phyloP scores from a whole-genome alignment of 352 stramenopile genomes.

The Phytophthora syringae region DNA sequence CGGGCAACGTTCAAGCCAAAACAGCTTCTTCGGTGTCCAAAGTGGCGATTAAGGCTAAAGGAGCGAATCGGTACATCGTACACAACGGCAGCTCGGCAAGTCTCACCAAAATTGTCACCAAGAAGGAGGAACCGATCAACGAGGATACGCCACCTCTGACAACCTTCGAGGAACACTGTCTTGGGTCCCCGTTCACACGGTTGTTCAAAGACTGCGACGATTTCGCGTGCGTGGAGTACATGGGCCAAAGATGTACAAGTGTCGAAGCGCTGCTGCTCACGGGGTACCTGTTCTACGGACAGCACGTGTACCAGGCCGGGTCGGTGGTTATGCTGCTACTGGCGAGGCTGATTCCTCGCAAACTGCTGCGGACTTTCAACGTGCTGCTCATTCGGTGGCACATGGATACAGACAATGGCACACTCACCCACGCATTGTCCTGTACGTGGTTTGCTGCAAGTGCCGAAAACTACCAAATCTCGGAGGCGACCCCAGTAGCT shows the following conservation, averaged over 20 bases:
- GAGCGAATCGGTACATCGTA: constrained; percentile 18
- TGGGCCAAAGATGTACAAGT: constrained; percentile 24
- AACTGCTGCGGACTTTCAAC: constrained; percentile 31
- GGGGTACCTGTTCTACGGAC: constrained; percentile 25
- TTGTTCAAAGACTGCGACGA: constrained; percentile 33
- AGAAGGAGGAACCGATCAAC: not conserved
- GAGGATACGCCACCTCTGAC: constrained; percentile 3
- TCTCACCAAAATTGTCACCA: not conserved
- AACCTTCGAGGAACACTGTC: constrained; percentile 25
- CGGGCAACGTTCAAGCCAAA: not conserved
- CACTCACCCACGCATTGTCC: constrained; percentile 13
- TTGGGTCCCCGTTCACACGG: constrained; percentile 18
- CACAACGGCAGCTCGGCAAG: constrained; percentile 12
- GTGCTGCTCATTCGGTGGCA: constrained; percentile 23
- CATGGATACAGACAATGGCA: constrained; percentile 14
- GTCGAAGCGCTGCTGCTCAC: constrained; percentile 26
- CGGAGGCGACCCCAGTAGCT: constrained; percentile 19
- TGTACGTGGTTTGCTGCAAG: constrained; percentile 31
- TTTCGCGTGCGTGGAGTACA: constrained; percentile 23
- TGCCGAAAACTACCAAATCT: constrained; percentile 23
- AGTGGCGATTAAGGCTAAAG: constrained; percentile 22
- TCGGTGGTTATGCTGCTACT: constrained; percentile 26
- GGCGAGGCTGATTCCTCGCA: constrained; percentile 13
- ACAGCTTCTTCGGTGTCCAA: not conserved
- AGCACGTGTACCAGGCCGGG: constrained; percentile 18